These are phyloP conservation scores for Hypholoma sublateritium DNA, from an alignment of 768 basidiomycete species.

Conservation along the genomic window DNA sequence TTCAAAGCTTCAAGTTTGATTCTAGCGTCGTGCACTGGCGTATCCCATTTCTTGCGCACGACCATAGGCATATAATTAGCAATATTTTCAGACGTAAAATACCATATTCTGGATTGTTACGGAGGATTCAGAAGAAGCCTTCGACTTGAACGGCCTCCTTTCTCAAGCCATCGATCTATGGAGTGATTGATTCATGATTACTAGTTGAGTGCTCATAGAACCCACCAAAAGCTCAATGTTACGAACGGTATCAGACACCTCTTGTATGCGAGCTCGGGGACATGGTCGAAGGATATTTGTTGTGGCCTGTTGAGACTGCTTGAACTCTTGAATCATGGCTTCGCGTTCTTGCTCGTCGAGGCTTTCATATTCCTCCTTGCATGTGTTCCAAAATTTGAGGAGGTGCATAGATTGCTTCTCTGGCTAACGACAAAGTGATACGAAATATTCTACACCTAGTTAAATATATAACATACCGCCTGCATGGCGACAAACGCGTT, in stretches of 20 bases:
- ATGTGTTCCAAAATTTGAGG: background rate
- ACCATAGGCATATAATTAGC: background rate
- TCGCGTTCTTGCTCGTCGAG: background rate
- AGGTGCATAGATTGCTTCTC: background rate
- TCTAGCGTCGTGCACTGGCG: background rate
- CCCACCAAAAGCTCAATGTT: background rate
- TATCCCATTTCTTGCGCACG: background rate
- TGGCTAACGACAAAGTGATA: too few relatives aligned
- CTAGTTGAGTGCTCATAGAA: background rate
- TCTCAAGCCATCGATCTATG: background rate
- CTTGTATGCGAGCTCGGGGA: background rate
- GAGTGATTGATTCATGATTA: background rate
- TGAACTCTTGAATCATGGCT: background rate
- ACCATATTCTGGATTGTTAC: background rate
- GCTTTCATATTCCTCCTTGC: background rate
- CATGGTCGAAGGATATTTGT: background rate
- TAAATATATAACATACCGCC: background rate
- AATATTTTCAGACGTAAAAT: background rate
- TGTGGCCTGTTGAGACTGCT: background rate
- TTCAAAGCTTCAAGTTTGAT: background rate
- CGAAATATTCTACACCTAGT: too few relatives aligned
- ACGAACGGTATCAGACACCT: background rate
- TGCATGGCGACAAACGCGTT: conserved; percentile 3
- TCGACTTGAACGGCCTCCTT: background rate
- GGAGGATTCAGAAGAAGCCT: background rate